Base-by-base conservation (phyloP, 805 yeast genomes). In the Yueomyces sp. region DNA sequence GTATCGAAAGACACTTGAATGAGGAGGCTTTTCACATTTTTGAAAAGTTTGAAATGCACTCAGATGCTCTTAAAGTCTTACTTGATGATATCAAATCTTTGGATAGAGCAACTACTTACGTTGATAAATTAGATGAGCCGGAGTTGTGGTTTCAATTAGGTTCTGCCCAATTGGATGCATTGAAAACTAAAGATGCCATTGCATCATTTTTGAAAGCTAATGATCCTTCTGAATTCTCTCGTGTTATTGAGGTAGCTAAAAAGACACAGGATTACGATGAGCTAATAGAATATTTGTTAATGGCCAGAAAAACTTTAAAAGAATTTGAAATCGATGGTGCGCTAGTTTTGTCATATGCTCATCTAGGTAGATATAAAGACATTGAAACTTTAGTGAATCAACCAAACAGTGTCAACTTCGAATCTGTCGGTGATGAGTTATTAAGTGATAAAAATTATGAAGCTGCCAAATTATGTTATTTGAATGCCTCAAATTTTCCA, bases 201-300 rank as follows among this genome's bases (percentile, higher is more conserved):
- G 81, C 79, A 44, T 87, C 97, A 5, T 92, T 92, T 62, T 83
- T 88, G 56, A 83, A 78, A 56, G 95, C 97, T 38, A 77, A 81
- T 55, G 95, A 90, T 62, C 92, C 97, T 46, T 75, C 83, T 43
- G 86, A 92, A 69, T 92, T 71, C 59, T 86, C 79, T 45, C 86
- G 83, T 54, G 96, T 90, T 40, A 90, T 92, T 65, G 97, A 92
- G 55, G 84, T 87, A 54, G 77, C 97, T 40, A 92, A 87, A 59
- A 94, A 85, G 57, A 95, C 96, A 34, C 97, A 96, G 50, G 88
- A 88, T 62, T 94, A 81, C 62, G 96, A 90, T 57, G 97, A 90
- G 65, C 77, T 92, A 53, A 70, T 90, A 53, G 79, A 84, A 50
- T 92, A 76, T 67, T 73, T 92, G 66, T 70, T 74, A 50, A 86